Base-by-base conservation (phyloP, 108 stramenopile genomes). In the Cyclotella sp. region DNA sequence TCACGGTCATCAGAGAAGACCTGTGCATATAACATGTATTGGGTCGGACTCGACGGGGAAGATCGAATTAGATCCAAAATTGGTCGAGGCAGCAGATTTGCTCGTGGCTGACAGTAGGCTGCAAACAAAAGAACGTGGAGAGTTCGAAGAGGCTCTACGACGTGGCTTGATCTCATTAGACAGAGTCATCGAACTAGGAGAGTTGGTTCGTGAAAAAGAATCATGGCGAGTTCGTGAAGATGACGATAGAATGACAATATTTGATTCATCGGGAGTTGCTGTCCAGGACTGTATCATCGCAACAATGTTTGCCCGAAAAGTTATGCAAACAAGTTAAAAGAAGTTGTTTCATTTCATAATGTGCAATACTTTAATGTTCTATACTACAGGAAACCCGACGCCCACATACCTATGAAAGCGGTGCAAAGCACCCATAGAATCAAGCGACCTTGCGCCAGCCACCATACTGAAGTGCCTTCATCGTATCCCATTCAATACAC, bases 31-130 rank as follows among this genome's bases (percentile, higher is more conserved):
- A 42, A 86, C 85, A 29, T 87, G 88, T 82, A 87, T 92, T 41
- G 91, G 91, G 0, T 63, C 89, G 18, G 91, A 92, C 75, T 85
- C 89, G 30, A 87, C 88, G 2, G 91, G 91, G 26, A 92, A 92
- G 60, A 39, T 51, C 13, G 91, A 92, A 76, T 65, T 92, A 15
- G 59, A 72, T 60, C 84, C 81, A 3, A 53, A 61, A 1, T 59
- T 92, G 19, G 75, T 90, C 14, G 83, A 70, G 4, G 29, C 30
- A 21, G 89, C 91, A 16, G 80, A 89, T 45, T 54, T 88, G 55
- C 73, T 90, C 26, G 85, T 88, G 1, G 89, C 89, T n/a, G 91
- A 92, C 45, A 73, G 47, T n/a, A 29, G 65, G 12, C 29, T 63
- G 12, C 83, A 89, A 40, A 75, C 87, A 10, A 11, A 57, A 11